Conservation (phyloP, 1,139 yeast species). For the Geotrichum phurueaensis region DNA sequence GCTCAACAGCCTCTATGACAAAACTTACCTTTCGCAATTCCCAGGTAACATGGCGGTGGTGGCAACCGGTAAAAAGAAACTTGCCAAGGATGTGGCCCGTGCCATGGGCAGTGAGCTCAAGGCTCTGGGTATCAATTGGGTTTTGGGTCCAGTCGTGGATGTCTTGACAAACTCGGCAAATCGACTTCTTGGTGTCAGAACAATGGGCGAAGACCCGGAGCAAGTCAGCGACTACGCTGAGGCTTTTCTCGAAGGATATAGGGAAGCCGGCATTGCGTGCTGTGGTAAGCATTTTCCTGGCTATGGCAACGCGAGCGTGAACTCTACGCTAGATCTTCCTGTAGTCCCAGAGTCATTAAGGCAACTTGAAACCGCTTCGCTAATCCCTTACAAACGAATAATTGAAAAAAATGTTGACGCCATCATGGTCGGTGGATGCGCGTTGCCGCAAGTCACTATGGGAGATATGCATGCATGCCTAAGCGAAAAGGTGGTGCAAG, state of each 20-base stretch:
- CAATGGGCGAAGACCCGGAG: constrained; percentile 57
- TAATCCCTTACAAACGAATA: constrained; percentile 50
- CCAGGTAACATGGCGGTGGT: constrained; percentile 64
- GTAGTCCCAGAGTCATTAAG: constrained; percentile 53
- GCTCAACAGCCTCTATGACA: constrained; percentile 53
- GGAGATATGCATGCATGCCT: constrained; percentile 61
- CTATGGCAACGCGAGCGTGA: constrained; percentile 57
- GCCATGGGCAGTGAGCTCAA: constrained; percentile 53
- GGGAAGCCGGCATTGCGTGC: constrained; percentile 50
- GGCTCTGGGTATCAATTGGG: constrained; percentile 51
- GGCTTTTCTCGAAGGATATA: constrained; percentile 51
- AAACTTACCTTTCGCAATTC: constrained; percentile 48
- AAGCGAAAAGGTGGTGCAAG: constrained; percentile 52
- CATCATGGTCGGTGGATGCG: constrained; percentile 58
- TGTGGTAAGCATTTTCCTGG: constrained; percentile 67
- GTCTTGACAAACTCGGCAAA: constrained; percentile 54
- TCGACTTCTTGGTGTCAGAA: constrained; percentile 54
- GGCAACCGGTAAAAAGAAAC: constrained; percentile 48
- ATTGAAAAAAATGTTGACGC: constrained; percentile 51
- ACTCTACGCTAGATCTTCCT: constrained; percentile 52
- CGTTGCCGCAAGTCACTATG: constrained; percentile 55
- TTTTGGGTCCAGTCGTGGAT: constrained; percentile 59
- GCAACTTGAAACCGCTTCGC: constrained; percentile 48
- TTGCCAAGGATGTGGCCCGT: constrained; percentile 50
- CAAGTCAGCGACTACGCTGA: constrained; percentile 54